These are phyloP conservation scores for Colletotrichum graminicola DNA, from an alignment of 2,329 filamentous ascomycete species.

Conservation along the genomic window DNA sequence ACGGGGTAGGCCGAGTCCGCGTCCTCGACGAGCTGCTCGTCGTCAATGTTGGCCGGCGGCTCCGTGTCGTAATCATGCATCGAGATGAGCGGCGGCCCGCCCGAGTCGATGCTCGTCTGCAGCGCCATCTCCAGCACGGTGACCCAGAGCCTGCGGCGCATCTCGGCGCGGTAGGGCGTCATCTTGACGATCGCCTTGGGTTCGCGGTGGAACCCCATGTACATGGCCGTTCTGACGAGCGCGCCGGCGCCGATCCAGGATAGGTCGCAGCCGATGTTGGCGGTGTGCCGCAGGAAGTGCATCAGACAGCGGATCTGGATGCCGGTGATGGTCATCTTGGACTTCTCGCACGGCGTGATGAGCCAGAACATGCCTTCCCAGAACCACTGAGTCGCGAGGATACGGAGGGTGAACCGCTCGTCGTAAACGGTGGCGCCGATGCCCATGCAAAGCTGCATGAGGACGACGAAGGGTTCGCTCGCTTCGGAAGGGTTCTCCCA, in stretches of 20 bases:
- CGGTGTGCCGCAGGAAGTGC: constrained; percentile 61
- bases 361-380: constrained; percentile 66
- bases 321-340: constrained; percentile 60
- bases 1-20: constrained; percentile 41
- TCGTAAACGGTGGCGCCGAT: constrained; percentile 64
- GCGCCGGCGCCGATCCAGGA: constrained; percentile 65
- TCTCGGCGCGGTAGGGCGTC: constrained; percentile 62
- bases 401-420: constrained; percentile 57
- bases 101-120: constrained; percentile 63
- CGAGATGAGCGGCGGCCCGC: constrained; percentile 62
- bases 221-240: constrained; percentile 66
- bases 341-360: constrained; percentile 60
- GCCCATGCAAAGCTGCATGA: constrained; percentile 66
- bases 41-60: constrained; percentile 64
- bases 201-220: constrained; percentile 70
- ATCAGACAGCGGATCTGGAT: constrained; percentile 67
- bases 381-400: constrained; percentile 62
- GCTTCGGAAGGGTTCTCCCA: constrained; percentile 58
- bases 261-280: constrained; percentile 62
- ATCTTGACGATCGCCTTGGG: constrained; percentile 63
- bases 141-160: constrained; percentile 68
- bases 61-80: constrained; percentile 63
- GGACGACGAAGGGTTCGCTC: constrained; percentile 61
- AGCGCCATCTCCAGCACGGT: constrained; percentile 68
- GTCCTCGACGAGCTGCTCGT: constrained; percentile 61